Percentiles rank a stretch among this genome's conserved stretches.
These are phyloP conservation scores for Ophidiomyces ophidiicola DNA, from an alignment of 2,329 filamentous ascomycete genomes.

Conservation along the genomic window DNA sequence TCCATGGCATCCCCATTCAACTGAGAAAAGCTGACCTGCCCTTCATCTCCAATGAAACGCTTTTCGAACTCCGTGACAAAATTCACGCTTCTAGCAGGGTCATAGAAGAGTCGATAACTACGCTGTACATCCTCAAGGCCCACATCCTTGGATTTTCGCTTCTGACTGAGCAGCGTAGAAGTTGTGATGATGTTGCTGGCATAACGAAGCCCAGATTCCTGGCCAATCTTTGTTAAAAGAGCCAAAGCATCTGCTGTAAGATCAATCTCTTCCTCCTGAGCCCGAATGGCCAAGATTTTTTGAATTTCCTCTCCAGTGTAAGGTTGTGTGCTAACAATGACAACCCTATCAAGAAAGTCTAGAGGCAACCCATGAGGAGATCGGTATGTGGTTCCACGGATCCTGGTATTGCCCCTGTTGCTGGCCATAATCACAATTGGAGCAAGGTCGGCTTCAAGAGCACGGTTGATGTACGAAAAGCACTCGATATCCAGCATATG, in stretches of 20 bases:
- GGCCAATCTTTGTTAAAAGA: conserved; percentile 86
- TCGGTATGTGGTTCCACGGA: conserved; percentile 84
- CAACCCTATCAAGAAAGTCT: conserved; percentile 89
- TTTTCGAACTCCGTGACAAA: conserved; percentile 87
- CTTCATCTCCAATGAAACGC: conserved; percentile 79
- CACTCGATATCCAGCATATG: conserved; percentile 99
- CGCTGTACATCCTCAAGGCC: conserved; percentile 79
- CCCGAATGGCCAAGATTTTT: conserved; percentile 83
- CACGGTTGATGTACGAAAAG: conserved; percentile 96
- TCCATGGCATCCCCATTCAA: conserved; percentile 56
- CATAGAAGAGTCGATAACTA: conserved; percentile 89
- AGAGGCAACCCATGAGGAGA: conserved; percentile 88
- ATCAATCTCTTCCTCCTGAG: conserved; percentile 92
- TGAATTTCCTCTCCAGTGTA: conserved; percentile 77
- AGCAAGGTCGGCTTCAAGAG: conserved; percentile 84
- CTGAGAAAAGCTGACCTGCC: conserved; percentile 58
- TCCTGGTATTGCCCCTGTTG: conserved; percentile 83
- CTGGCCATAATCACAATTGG: conserved; percentile 99
- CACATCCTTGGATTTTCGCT: conserved; percentile 74
- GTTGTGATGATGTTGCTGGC: conserved; percentile 97
- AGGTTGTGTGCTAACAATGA: conserved; percentile 86
- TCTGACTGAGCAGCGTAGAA: conserved; percentile 73
- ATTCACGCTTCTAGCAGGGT: conserved; percentile 73
- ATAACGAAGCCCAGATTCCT: conserved; percentile 84
- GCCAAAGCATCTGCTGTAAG: conserved; percentile 79